Evolutionary conservation across 768 basidiomycete genomes (phyloP).

Genomic region (Lactarius hengduanensis): DNA sequence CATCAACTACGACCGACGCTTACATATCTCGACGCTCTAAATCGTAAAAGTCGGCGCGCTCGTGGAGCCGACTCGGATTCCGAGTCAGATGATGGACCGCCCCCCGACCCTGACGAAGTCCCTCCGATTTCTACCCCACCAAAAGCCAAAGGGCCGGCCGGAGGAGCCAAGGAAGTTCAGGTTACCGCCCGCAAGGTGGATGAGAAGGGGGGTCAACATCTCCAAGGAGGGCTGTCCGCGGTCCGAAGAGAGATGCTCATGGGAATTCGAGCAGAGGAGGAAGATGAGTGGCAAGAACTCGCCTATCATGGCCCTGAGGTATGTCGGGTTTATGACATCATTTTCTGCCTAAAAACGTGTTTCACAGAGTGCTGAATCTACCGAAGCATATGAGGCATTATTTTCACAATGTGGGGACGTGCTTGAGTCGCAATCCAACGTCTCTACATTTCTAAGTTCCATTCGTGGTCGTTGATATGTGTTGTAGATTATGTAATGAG

Average conservation of each 20-base stretch:
- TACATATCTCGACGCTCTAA: constrained; percentile 74
- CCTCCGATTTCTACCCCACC: constrained; percentile 47
- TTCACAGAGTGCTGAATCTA: constrained; percentile 56
- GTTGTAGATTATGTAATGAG: constrained; percentile 29
- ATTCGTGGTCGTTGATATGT: constrained; percentile 22
- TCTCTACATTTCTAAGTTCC: constrained; percentile 52
- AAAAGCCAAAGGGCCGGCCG: constrained; percentile 55
- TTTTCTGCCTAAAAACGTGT: constrained; percentile 14
- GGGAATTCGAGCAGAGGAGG: constrained; percentile 71
- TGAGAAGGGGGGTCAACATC: constrained; percentile 57
- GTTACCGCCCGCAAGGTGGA: constrained; percentile 64
- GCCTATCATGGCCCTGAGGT: constrained; percentile 68
- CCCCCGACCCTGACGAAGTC: constrained; percentile 75
- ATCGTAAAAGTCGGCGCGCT: constrained; percentile 56
- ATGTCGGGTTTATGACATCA: constrained; percentile 30
- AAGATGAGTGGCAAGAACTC: constrained; percentile 71
- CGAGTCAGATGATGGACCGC: constrained; percentile 77
- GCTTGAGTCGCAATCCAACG: constrained; percentile 54
- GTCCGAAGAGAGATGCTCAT: constrained; percentile 76
- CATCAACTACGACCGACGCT: constrained; percentile 83
- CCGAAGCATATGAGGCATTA: constrained; percentile 55
- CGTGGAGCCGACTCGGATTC: constrained; percentile 55
- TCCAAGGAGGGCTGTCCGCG: constrained; percentile 64
- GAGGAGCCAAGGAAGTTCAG: constrained; percentile 74
- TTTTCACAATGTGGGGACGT: constrained; percentile 56